These are phyloP conservation scores for Cokeromyces recurvatus DNA, from an alignment of 371 early-diverging fungal genomes.

Conservation along the genomic window DNA sequence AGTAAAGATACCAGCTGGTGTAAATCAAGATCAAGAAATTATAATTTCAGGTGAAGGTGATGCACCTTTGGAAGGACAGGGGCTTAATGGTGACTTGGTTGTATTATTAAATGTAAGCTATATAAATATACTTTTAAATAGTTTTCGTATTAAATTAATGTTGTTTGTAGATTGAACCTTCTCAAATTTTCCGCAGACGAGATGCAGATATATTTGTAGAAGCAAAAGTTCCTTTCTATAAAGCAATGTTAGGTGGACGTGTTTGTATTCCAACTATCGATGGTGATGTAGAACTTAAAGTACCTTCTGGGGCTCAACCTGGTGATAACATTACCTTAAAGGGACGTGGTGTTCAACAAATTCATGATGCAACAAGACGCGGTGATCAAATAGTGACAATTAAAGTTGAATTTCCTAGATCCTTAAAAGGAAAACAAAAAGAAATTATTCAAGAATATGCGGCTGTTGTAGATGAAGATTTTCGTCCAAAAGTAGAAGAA, in stretches of 20 bases:
- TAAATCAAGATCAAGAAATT: conserved; percentile 42
- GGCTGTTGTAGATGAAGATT: conserved; percentile 28
- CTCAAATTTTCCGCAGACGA: conserved; percentile 72
- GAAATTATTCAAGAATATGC: conserved; percentile 31
- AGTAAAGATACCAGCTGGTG: conserved; percentile 81
- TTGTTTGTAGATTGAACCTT: conserved; percentile 37
- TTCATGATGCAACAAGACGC: conserved; percentile 44
- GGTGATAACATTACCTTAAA: conserved; percentile 74
- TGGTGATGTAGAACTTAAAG: conserved; percentile 86
- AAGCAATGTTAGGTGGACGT: conserved; percentile 83
- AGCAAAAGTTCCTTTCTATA: conserved; percentile 74
- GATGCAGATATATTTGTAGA: conserved; percentile 72
- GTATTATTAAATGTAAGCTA: conserved; percentile 54
- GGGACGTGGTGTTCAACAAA: conserved; percentile 65
- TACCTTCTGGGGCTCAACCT: conserved; percentile 84
- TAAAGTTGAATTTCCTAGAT: conserved; percentile 73
- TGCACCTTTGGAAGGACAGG: conserved; percentile 65
- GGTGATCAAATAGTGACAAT: conserved; percentile 89
- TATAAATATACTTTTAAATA: not conserved
- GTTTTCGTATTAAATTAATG: not conserved
- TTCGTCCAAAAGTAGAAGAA: conserved; percentile 18
- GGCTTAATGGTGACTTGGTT: conserved; percentile 77
- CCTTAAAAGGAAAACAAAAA: conserved; percentile 35
- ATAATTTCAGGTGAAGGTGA: conserved; percentile 76
- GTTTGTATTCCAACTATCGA: conserved; percentile 85